A percentile compares a stretch with the other conserved stretches of the same genome.
Conservation (phyloP, 78 protist species). For the Paulinella micropora region DNA sequence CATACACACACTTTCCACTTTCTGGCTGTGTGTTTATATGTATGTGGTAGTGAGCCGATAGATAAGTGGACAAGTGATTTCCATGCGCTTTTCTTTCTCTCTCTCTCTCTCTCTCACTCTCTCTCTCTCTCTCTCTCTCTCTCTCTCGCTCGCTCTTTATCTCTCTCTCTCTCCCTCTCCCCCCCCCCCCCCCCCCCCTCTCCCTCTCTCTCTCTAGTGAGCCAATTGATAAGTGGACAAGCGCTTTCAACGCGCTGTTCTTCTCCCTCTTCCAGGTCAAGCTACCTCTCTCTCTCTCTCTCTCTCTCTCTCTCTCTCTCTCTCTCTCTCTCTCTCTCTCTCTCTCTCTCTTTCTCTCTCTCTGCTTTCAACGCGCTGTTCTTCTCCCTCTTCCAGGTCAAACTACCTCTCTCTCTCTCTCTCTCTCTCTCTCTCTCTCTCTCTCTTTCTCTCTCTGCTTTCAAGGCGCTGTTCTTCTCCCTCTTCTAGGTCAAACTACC, state of each 20-base stretch:
- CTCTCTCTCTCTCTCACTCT: background rate
- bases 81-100: background rate
- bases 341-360: background rate
- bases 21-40: background rate
- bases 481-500: too few relatives aligned
- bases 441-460: background rate
- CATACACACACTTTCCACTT: background rate
- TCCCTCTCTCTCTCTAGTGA: too few relatives aligned
- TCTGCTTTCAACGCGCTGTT: background rate
- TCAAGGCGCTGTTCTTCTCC: background rate
- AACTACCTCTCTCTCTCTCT: too few relatives aligned
- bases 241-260: background rate
- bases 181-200: background rate
- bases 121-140: too few relatives aligned
- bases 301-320: background rate
- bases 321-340: background rate
- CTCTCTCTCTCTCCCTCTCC: too few relatives aligned
- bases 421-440: background rate
- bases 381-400: background rate
- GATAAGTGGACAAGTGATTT: too few relatives aligned
- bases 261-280: background rate
- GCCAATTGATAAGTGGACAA: too few relatives aligned
- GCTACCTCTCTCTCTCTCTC: too few relatives aligned
- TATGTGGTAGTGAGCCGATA: background rate
- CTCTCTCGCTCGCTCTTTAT: too few relatives aligned